These are phyloP conservation scores for Myxozyma melibiosi DNA, from an alignment of 805 yeast species.

Conservation along the genomic window DNA sequence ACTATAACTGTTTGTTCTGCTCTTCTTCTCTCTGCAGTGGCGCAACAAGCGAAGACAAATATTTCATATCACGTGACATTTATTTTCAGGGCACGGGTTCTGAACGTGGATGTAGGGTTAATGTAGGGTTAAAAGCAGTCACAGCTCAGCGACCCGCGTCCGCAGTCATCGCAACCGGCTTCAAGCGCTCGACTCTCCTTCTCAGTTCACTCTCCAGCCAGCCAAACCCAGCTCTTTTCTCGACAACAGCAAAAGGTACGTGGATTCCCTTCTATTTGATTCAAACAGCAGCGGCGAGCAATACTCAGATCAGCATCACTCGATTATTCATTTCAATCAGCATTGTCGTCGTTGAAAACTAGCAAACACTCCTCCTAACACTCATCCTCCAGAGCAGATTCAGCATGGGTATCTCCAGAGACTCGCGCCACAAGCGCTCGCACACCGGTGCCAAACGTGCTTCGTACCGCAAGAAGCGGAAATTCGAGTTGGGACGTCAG, in stretches of 20 bases:
- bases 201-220: constrained; percentile 1
- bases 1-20: neutral
- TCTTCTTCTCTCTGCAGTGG: neutral
- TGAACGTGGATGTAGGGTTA: neutral
- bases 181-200: neutral
- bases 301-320: neutral
- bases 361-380: neutral
- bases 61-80: neutral
- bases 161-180: no score
- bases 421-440: constrained; percentile 99
- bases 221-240: constrained; percentile 21
- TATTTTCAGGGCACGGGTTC: neutral
- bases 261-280: constrained; percentile 1
- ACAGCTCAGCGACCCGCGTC: no score
- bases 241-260: constrained; percentile 22
- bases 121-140: constrained; percentile 17
- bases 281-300: neutral
- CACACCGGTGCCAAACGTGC: constrained; percentile 99
- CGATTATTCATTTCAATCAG: neutral
- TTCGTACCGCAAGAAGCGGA: constrained; percentile 99
- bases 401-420: constrained; percentile 99
- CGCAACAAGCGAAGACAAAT: neutral
- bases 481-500: constrained; percentile 99
- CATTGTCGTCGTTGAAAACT: neutral
- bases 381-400: constrained; percentile 14